Evolutionary conservation across 148 eudicot genomes (phyloP), one percentile per base, ranked within the genome.

Genomic region (Cornus controversa): DNA sequence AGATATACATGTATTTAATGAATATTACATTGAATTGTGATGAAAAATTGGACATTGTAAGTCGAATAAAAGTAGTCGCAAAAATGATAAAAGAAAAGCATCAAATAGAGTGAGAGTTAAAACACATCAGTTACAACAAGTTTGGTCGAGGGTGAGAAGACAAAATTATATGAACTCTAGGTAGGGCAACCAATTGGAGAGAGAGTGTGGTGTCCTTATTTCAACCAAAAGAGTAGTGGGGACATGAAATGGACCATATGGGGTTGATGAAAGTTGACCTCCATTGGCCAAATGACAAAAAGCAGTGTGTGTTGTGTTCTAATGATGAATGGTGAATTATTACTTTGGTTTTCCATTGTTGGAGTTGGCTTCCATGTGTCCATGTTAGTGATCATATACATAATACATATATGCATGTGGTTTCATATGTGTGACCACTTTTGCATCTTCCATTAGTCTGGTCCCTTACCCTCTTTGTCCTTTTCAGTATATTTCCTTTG

Each of bases 301-400:
- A 73, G 72, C 28, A 11, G 58, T 23, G 36, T 31, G 68, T 22
- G 47, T 10, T 77, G 58, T 10, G 34, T 23, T 40, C 53, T 60
- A 37, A 64, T 78, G 68, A 78, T 36, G 71, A 65, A 37, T 45
- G 27, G 50, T 47, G 66, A 65, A 79, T 29, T 27, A 71, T 64
- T 78, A 47, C 29, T 20, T 79, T 36, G 42, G 66, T 67, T 25
- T 66, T 73, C 45, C 13, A 50, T 5, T 6, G 10, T 29, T 29
- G 29, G 62, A 37, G 73, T 73, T 62, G 82, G 72, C 24, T 70
- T 63, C 64, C 79, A 67, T 67, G 65, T 68, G 70, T 78, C 62
- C 68, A 40, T 60, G 74, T 45, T 69, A 22, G 75, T 78, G 71
- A 71, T 79, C 50, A 53, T 66, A 9, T 40, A 5, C n/a, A n/a